phyloP scores from a whole-genome alignment of 2,329 filamentous ascomycete species.

The Chaetomium globosum region DNA sequence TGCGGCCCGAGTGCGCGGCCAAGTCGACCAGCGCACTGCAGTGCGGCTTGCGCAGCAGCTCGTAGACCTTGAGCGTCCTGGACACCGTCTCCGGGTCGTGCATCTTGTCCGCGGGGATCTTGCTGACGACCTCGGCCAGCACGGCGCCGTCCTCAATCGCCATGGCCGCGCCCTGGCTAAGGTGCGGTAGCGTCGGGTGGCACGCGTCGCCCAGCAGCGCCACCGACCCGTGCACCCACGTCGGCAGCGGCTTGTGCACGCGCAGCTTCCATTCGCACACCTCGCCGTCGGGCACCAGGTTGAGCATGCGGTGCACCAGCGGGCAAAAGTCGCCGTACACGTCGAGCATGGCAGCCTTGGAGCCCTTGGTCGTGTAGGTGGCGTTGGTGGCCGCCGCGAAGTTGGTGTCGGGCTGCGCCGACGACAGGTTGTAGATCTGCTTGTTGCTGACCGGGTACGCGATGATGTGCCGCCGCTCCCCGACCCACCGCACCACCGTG shows the following conservation, averaged over 20 bases:
- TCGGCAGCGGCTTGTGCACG: constrained; percentile 58
- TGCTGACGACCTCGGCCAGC: constrained; percentile 56
- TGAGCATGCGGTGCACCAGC: constrained; percentile 60
- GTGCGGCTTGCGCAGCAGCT: constrained; percentile 59
- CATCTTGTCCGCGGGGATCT: constrained; percentile 42
- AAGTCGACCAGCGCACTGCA: constrained; percentile 57
- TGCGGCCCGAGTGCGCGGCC: constrained; percentile 56
- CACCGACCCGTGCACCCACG: constrained; percentile 60
- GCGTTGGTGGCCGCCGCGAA: constrained; percentile 60
- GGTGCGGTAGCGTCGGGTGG: constrained; percentile 68
- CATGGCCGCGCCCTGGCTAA: constrained; percentile 69
- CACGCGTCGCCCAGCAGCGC: constrained; percentile 66
- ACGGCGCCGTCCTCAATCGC: constrained; percentile 68
- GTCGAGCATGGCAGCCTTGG: constrained; percentile 63
- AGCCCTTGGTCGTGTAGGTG: constrained; percentile 65
- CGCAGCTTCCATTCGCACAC: constrained; percentile 68
- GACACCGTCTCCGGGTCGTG: constrained; percentile 46
- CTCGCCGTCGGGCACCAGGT: constrained; percentile 62
- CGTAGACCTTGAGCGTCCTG: constrained; percentile 58
- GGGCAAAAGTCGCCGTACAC: constrained; percentile 65
- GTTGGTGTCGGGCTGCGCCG: constrained; percentile 63
- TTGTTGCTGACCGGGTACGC: constrained; percentile 73
- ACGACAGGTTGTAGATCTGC: constrained; percentile 66
- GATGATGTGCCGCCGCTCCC: constrained; percentile 73
- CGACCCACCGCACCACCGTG: constrained; percentile 74